Percentiles rank a stretch among this genome's conserved stretches.
Evolutionary conservation across 257 asterid genomes (phyloP).

Genomic region (Solanum medicagineum): DNA sequence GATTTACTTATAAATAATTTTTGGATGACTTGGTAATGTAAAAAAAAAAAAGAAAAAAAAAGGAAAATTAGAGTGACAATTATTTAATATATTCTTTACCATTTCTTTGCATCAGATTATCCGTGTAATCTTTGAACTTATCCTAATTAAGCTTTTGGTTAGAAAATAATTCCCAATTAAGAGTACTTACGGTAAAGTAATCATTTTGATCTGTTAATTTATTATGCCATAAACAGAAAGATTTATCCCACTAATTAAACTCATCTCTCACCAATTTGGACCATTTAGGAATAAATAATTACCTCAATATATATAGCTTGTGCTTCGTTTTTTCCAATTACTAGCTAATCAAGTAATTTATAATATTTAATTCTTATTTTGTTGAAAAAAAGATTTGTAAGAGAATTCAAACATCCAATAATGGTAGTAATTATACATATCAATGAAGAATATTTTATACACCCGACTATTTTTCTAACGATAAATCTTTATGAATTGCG

Average conservation of each 20-base stretch:
- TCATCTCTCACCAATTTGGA: neutral
- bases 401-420: neutral
- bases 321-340: neutral
- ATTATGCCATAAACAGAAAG: neutral
- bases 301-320: neutral
- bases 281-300: neutral
- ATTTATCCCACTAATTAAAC: neutral
- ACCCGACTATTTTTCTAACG: neutral
- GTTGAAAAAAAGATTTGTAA: neutral
- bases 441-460: neutral
- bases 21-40: neutral
- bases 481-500: neutral
- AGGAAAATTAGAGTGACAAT: neutral
- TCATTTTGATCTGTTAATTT: neutral
- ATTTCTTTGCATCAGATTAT: neutral
- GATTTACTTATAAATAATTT: neutral
- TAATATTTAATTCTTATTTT: neutral
- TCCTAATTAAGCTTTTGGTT: neutral
- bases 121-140: neutral
- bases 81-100: neutral
- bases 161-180: neutral
- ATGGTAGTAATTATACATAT: neutral
- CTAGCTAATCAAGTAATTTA: neutral
- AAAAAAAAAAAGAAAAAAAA: neutral
- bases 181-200: no score